Evolutionary conservation across 75 land plant genomes (phyloP), one percentile per base, ranked within the genome.

Genomic region (Selaginella moellendorffii): DNA sequence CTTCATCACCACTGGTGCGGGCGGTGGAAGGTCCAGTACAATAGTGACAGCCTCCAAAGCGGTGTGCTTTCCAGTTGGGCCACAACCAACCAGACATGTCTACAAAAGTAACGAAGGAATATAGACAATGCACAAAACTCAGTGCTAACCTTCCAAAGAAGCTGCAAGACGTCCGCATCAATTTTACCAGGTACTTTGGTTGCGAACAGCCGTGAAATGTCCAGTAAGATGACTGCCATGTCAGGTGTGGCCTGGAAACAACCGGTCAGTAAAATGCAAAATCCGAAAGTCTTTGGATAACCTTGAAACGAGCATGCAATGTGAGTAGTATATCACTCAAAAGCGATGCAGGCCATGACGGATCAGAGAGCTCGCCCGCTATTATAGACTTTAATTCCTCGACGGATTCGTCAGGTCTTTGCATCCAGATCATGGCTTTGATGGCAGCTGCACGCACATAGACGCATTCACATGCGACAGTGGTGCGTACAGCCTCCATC

Each of bases 101-200:
- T 93, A 65, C 1, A 66, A 74, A 52, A 26, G 59, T 42, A 51
- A 63, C 52, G 10, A 62, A 25, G 26, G 5, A 2, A 62, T 25
- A n/a, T 21, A 25, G 22, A 46, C 14, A 10, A 18, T 46, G 10
- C n/a, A 56, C 9, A 22, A 56, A 20, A 56, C 19, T 10, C 22
- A 56, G 60, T 8, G 20, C 20, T 36, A 68, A 93, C 98, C 80
- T 93, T 93, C 98, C 98, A 93, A 17, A 93, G 80, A 27, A 93
- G 87, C 67, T 93, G 98, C 53, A 93, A 66, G n/a, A 93, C 98
- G 67, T 93, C 98, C 30, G 98, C 83, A 76, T 93, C 98, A 62
- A 93, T 93, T 72, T 93, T 93, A 61, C 98, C 98, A 24, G 98
- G 98, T 71, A 82, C 98, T 74, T 93, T 93, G 2, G 98, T 93